Evolutionary conservation across 805 yeast genomes (phyloP), one percentile per base, ranked within the genome.

Genomic region (Brettanomyces anomalus): DNA sequence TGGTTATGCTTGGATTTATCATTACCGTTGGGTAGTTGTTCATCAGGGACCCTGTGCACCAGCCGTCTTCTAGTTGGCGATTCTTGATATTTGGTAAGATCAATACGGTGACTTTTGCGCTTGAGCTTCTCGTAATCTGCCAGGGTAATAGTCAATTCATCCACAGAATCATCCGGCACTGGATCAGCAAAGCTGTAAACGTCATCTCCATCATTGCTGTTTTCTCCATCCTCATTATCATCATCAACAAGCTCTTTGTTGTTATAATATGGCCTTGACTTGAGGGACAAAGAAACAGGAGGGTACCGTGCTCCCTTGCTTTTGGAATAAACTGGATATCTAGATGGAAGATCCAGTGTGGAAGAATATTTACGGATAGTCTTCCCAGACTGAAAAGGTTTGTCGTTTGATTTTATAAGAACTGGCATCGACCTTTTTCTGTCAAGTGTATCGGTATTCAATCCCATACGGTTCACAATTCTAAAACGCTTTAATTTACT

Each of bases 351-450:
- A 28, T 58, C 64, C 41, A 58, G 30, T 3, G 54, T 55, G 19
- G 65, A 61, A 0, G 63, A 51, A 42, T 49, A 55, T 32, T 55
- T 57, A n/a, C 59, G 47, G 3, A 58, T 43, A 2, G 56, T 26
- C 26, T 46, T 52, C 30, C 34, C 40, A 3, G 45, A 17, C 34
- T 32, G 34, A 24, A 24, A 11, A 10, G 42, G 40, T 11, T 45
- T 26, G n/a, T 46, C 44, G 40, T 42, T 43, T 40, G 34, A 42
- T 13, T 36, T 28, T 16, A 39, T 15, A 42, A 60, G 36, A 2
- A 48, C 44, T 13, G 64, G 63, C 51, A 57, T 46, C 2, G 64
- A 60, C 6, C 45, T 46, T 39, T 40, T 60, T 57, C 24, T 49
- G 42, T 2, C 44, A 34, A 37, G 57, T 37, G 14, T 39, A 33